Conservation (phyloP, 2,329 filamentous ascomycete species). For the Ophiostoma ips region DNA sequence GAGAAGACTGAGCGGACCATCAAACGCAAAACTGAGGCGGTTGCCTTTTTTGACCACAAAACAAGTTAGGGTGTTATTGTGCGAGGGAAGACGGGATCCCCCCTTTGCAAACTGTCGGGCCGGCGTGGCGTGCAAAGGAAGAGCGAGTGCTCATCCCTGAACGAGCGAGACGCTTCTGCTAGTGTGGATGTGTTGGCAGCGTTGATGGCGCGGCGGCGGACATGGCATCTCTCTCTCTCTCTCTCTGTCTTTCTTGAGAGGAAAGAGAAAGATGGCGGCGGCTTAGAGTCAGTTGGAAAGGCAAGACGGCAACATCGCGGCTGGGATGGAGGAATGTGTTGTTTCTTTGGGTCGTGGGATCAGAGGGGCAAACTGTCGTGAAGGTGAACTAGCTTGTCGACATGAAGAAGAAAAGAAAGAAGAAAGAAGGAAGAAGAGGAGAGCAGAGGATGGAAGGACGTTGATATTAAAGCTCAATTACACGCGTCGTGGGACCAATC, state of each 20-base stretch:
- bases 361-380: neutral
- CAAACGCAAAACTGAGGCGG: conserved; percentile 54
- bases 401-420: neutral
- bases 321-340: neutral
- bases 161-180: conserved; percentile 4
- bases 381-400: neutral
- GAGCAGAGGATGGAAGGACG: too few species aligned
- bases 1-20: conserved; percentile 16
- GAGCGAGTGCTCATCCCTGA: neutral
- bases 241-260: too few species aligned
- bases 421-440: neutral
- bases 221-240: neutral
- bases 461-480: conserved; percentile 1
- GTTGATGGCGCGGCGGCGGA: too few species aligned
- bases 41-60: conserved; percentile 42
- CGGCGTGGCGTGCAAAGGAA: conserved; percentile 54
- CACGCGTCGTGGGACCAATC: conserved; percentile 7
- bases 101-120: conserved; percentile 62
- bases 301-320: neutral
- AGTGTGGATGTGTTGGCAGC: neutral
- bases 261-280: neutral
- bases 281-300: neutral
- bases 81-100: conserved; percentile 37
- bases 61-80: conserved; percentile 90
- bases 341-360: neutral